Base-by-base conservation (phyloP, 75 land plant species). In the Sequoia sempervirens region DNA sequence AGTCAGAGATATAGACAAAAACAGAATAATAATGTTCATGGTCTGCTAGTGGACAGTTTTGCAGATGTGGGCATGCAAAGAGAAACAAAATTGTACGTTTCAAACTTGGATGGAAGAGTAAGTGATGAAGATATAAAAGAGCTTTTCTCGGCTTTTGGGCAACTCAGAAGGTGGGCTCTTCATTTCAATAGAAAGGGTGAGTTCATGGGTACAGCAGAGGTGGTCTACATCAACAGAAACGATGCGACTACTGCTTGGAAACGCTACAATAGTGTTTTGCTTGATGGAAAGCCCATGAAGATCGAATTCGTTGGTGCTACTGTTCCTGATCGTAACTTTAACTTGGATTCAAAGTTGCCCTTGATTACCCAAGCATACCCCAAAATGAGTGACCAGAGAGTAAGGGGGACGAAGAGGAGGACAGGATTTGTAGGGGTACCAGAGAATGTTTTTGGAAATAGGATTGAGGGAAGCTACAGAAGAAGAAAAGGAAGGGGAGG, bases 221-320 rank as follows among this genome's bases (percentile, higher is more conserved):
- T 90, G 37, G 86, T 81, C 23, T 90, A 80, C 79, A 30, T 81
- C 14, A 84, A 83, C 45, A 83, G 68, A 46, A 28, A 36, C 12
- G 83, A 88, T 28, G 91, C 87, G 3, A 20, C 84, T 2, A 81
- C 73, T 7, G 90, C 90, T 15, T 41, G 88, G 82, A 86, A 85
- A 38, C 75, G 83, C 38, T 90, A 88, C 87, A 90, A 90, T 52
- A 84, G 81, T 58, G 90, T 88, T 53, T 78, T 68, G 81, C 83
- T 88, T 3, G 91, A 90, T 75, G 91, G 91, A 43, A 90, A 90
- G 68, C 80, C 87, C 61, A 88, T 90, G 87, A 81, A 85, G 70
- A 88, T 90, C 2, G 91, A 90, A 50, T 70, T 88, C 28, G 58
- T 88, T 66, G 91, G 89, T 34, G 84, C 83, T 45, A 88, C 47